Conservation (phyloP, 2,329 filamentous ascomycete genomes). For the Tolypocladium guangdongense region DNA sequence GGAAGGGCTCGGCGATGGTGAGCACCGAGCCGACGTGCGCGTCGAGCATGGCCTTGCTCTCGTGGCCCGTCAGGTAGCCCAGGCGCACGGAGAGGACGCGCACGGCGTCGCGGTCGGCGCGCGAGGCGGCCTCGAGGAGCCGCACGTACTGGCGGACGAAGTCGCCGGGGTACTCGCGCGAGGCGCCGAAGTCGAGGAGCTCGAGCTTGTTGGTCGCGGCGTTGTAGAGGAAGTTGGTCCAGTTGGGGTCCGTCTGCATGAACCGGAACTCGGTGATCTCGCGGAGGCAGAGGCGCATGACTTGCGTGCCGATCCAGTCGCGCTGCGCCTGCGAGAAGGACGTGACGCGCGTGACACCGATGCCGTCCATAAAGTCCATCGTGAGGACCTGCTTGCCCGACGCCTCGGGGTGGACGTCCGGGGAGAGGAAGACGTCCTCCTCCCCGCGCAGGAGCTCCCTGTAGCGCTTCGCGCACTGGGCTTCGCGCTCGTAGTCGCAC, state of each 20-base stretch:
- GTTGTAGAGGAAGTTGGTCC: conserved; percentile 98
- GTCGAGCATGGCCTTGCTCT: conserved; percentile 75
- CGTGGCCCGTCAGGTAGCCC: conserved; percentile 86
- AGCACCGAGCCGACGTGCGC: conserved; percentile 83
- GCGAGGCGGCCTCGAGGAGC: conserved; percentile 70
- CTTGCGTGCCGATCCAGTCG: conserved; percentile 94
- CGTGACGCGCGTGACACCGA: conserved; percentile 71
- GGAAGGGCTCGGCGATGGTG: conserved; percentile 87
- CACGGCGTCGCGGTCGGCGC: conserved; percentile 53
- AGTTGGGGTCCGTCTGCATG: conserved; percentile 99
- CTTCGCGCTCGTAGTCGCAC: conserved; percentile 89
- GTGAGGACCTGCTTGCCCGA: conserved; percentile 82
- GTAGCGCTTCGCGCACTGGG: conserved; percentile 68
- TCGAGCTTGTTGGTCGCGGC: conserved; percentile 60
- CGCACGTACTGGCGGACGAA: conserved; percentile 75
- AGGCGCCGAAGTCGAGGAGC: conserved; percentile 91
- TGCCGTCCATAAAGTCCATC: conserved; percentile 82
- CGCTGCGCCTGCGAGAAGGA: conserved; percentile 71
- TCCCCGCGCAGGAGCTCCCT: conserved; percentile 58
- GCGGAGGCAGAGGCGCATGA: conserved; percentile 80
- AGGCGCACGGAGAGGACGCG: conserved; percentile 60
- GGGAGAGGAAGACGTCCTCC: conserved; percentile 64
- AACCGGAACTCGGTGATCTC: conserved; percentile 92
- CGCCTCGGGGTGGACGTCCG: conserved; percentile 65
- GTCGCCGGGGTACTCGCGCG: conserved; percentile 66